Conservation (phyloP, 176 grass and related monocot genomes). For the Pharus latifolius region DNA sequence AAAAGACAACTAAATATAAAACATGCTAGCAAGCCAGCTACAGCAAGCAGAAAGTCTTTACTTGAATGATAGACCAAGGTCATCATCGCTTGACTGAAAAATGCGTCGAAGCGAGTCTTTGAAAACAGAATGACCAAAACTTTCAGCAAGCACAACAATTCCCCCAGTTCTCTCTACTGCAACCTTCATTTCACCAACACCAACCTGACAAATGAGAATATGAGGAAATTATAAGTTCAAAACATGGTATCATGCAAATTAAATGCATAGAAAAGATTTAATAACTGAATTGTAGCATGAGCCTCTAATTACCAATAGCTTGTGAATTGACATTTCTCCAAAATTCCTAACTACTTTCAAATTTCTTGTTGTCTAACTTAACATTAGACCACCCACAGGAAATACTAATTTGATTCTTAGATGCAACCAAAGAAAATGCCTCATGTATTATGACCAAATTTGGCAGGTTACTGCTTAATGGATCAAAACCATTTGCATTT, state of each 20-base stretch:
- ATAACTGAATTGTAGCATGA: not conserved
- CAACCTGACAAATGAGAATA: slow-evolving; percentile 53
- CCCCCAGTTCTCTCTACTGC: slow-evolving; percentile 85
- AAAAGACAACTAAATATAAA: not conserved
- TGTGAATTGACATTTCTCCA: not conserved
- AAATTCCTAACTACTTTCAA: too few species aligned
- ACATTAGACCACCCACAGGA: too few species aligned
- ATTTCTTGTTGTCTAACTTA: not conserved
- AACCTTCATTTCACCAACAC: slow-evolving; percentile 93
- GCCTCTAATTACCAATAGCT: not conserved
- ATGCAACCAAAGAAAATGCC: not conserved
- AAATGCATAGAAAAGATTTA: not conserved
- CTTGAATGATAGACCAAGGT: slow-evolving; percentile 91
- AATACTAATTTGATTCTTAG: too few species aligned
- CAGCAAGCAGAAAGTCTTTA: slow-evolving; percentile 33
- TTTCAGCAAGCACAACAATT: slow-evolving; percentile 85
- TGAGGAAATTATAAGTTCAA: slow-evolving; percentile 1
- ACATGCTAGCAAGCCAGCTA: not conserved
- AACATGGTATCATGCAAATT: not conserved
- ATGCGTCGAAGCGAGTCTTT: slow-evolving; percentile 77
- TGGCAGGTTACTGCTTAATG: not conserved
- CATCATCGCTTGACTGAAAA: slow-evolving; percentile 71
- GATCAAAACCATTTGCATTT: not conserved
- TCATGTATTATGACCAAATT: not conserved
- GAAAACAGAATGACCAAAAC: slow-evolving; percentile 94